These are phyloP conservation scores for Calonectria fujianensis DNA, from an alignment of 2,329 filamentous ascomycete genomes.

Conservation along the genomic window DNA sequence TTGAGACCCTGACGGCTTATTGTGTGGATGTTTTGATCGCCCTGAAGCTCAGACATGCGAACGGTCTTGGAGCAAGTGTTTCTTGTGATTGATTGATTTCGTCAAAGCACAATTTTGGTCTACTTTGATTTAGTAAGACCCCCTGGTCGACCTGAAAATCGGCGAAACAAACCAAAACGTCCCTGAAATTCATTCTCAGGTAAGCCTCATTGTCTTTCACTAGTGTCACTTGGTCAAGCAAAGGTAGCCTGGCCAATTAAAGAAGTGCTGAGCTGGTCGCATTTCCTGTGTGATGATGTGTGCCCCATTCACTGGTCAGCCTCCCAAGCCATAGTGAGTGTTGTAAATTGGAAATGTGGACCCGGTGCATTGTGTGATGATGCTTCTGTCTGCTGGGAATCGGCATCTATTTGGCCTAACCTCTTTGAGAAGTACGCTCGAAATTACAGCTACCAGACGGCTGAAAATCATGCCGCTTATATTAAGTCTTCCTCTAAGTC, in stretches of 20 bases:
- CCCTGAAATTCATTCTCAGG: slow-evolving; percentile 4
- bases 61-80: neutral
- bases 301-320: neutral
- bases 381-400: neutral
- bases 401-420: neutral
- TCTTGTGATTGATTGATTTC: neutral
- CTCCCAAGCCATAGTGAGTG: neutral
- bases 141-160: slow-evolving; percentile 1
- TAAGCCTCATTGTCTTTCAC: neutral
- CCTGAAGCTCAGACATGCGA: slow-evolving; percentile 3
- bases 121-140: neutral
- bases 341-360: slow-evolving; percentile 6
- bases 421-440: neutral
- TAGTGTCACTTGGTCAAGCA: neutral
- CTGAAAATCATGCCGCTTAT: neutral
- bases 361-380: neutral
- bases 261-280: neutral
- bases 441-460: slow-evolving; percentile 11
- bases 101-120: too few species aligned
- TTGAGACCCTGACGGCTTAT: neutral
- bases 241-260: neutral
- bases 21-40: too few species aligned
- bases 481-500: neutral
- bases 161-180: neutral
- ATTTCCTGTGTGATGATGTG: neutral